A percentile compares a stretch with the other conserved stretches of the same genome.
phyloP scores from a whole-genome alignment of 768 basidiomycete species.

The Mycena metata region DNA sequence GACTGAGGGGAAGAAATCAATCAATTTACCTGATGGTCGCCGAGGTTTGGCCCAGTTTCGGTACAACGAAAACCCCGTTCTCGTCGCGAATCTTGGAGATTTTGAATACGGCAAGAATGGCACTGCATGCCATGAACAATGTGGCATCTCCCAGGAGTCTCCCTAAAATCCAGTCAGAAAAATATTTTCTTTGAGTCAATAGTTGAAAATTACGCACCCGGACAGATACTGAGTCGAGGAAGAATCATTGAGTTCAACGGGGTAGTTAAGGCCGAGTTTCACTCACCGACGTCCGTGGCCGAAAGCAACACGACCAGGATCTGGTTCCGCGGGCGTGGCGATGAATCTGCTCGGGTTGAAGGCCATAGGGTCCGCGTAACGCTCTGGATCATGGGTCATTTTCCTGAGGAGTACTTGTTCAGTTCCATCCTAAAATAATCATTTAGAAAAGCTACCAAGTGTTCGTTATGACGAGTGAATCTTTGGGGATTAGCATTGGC shows the following conservation, averaged over 20 bases:
- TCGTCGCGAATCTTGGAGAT: constrained; percentile 20
- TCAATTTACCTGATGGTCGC: constrained; percentile 22
- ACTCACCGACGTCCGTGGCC: constrained; percentile 32
- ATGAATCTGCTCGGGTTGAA: constrained; percentile 35
- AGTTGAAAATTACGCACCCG: background rate
- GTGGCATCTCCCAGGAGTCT: constrained; percentile 13
- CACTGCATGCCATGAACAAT: constrained; percentile 21
- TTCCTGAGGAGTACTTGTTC: constrained; percentile 23
- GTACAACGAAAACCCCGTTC: background rate
- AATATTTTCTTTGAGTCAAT: no score
- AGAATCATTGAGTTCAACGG: no score
- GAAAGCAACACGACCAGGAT: constrained; percentile 21
- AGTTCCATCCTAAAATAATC: background rate
- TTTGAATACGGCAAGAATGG: constrained; percentile 23
- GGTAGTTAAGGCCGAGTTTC: background rate
- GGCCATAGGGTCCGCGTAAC: constrained; percentile 28
- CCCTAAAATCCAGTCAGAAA: background rate
- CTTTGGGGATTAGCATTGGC: constrained; percentile 25
- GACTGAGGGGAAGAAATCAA: background rate
- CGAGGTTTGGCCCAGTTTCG: constrained; percentile 10
- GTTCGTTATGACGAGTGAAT: constrained; percentile 22
- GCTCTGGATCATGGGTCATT: constrained; percentile 37
- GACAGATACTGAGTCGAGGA: background rate
- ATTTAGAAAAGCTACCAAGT: constrained; percentile 11
- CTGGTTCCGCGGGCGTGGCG: constrained; percentile 7